Evolutionary conservation across 345 rosid species (phyloP).

Genomic region (Heritiera fomes): DNA sequence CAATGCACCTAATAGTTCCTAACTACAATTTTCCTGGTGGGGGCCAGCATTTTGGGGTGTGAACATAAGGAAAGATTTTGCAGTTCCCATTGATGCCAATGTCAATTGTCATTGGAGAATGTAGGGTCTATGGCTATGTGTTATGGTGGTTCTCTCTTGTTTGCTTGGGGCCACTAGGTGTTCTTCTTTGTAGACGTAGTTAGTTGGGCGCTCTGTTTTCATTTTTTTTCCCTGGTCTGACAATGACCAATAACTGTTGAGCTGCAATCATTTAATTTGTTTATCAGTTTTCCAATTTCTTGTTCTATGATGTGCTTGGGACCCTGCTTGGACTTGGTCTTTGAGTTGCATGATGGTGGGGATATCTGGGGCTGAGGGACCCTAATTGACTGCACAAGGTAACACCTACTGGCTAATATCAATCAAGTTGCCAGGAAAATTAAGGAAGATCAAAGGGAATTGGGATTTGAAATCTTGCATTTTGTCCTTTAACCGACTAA

Average conservation of each 20-base stretch:
- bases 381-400: not conserved
- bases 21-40: not conserved
- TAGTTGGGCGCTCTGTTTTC: not conserved
- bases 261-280: not conserved
- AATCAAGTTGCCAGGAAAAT: slow-evolving; percentile 8
- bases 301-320: not conserved
- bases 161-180: not conserved
- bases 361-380: not conserved
- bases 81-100: not conserved
- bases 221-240: not conserved
- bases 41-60: not conserved
- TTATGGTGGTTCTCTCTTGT: not conserved
- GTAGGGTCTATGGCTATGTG: slow-evolving; percentile 12
- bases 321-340: not conserved
- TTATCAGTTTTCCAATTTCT: not conserved
- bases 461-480: slow-evolving; percentile 10
- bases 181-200: no score
- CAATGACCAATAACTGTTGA: not conserved
- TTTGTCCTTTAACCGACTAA: not conserved
- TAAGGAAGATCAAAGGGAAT: not conserved
- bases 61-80: not conserved
- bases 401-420: not conserved
- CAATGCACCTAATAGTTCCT: not conserved
- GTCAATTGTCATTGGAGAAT: not conserved
- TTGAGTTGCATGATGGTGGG: not conserved